Evolutionary conservation across 768 basidiomycete genomes (phyloP), one percentile per base, ranked within the genome.

Genomic region (Austroboletus eburneus): DNA sequence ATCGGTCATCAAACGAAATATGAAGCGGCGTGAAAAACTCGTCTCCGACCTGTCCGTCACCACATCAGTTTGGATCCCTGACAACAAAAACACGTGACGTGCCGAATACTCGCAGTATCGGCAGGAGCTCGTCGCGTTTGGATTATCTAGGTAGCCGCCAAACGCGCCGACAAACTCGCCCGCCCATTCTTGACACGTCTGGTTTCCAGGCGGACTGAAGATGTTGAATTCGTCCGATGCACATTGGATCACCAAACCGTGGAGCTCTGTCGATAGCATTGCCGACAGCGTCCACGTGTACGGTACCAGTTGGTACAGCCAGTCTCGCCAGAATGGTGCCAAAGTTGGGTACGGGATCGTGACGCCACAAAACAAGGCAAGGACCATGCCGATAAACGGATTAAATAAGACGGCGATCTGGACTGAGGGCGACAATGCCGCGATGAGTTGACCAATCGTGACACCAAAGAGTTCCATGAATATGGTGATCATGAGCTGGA

Each of bases 321-420:
- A 91, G n/a, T 72, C 73, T 51, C 77, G 70, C 85, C 85, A 89
- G 73, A 88, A 89, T 23, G 62, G 59, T 9, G 74, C 72, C 62
- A 90, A 65, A 4, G 73, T 74, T 0, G 81, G 77, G 47, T 76
- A 83, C 0, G 86, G 87, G 45, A 90, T 79, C 1, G 85, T 84
- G 14, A 90, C 86, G 59, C 90, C 90, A 55, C 86, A 88, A 77
- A 91, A 91, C 14, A 81, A 75, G 4, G 77, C 67, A 42, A 90
- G 76, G 32, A 85, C 69, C 25, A 83, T 63, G 35, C 75, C 70
- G 39, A 90, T 50, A 73, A 88, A 85, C 2, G 90, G 89, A 62
- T 87, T 91, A 70, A 83, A 85, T 45, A 91, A 68, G 6, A 86
- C 85, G 9, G 88, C 88, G 32, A 88, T 79, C 59, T 86, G 81